Evolutionary conservation across 1,139 yeast species (phyloP).

Genomic region (Yueomyces sp.): DNA sequence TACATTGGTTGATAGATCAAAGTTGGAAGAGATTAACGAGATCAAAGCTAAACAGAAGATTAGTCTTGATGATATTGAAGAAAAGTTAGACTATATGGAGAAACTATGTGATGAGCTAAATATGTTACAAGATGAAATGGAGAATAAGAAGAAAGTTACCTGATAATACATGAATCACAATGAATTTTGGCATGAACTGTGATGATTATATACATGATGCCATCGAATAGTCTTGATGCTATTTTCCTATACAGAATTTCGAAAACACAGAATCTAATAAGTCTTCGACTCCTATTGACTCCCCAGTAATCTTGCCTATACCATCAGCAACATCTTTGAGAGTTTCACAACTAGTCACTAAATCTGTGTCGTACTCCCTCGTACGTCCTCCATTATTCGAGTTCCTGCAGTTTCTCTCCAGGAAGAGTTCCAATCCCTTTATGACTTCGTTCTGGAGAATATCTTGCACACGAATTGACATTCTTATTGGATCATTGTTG

Average conservation of each 20-base stretch:
- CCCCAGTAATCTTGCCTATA: slow-evolving; percentile 85
- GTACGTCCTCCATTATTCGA: slow-evolving; percentile 27
- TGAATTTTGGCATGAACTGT: too few relatives aligned
- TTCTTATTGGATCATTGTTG: slow-evolving; percentile 22
- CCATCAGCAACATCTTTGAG: slow-evolving; percentile 69
- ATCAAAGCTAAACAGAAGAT: slow-evolving; percentile 6
- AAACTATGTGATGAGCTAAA: slow-evolving; percentile 17
- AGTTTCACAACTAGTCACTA: slow-evolving; percentile 73
- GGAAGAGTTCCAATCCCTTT: slow-evolving; percentile 38
- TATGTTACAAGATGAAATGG: slow-evolving; percentile 16
- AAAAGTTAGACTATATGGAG: slow-evolving; percentile 14
- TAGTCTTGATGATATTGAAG: slow-evolving; percentile 11
- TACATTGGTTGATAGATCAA: slow-evolving; percentile 7
- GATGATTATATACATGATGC: too few relatives aligned
- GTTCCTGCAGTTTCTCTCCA: slow-evolving; percentile 29
- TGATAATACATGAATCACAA: background rate
- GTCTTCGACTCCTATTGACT: slow-evolving; percentile 80
- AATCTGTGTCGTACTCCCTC: slow-evolving; percentile 35
- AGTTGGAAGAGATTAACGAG: slow-evolving; percentile 6
- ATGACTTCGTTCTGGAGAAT: slow-evolving; percentile 16
- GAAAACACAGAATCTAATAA: slow-evolving; percentile 84
- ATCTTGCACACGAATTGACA: slow-evolving; percentile 49
- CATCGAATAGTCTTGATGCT: slow-evolving; percentile 4
- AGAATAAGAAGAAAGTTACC: slow-evolving; percentile 10
- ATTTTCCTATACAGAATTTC: slow-evolving; percentile 89